Conservation (phyloP, 2,329 filamentous ascomycete genomes). For the Capronia americana region DNA sequence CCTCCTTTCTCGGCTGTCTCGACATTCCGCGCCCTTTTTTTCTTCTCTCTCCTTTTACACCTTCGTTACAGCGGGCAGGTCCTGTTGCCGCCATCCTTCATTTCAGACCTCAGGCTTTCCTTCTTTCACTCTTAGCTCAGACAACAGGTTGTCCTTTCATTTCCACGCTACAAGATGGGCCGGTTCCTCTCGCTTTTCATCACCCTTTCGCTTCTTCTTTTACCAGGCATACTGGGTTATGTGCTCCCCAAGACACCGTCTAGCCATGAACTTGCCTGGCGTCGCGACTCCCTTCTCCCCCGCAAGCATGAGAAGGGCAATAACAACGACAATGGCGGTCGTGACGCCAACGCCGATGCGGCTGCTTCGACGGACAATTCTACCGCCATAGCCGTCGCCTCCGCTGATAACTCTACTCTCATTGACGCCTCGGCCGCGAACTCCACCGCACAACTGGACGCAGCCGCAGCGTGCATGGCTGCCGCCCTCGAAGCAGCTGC, state of each 20-base stretch:
- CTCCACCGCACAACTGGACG: neutral
- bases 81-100: conserved; percentile 25
- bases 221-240: conserved; percentile 28
- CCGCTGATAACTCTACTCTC: neutral
- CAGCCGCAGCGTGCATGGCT: conserved; percentile 13
- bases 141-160: conserved; percentile 31
- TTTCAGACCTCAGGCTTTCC: conserved; percentile 19
- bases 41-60: conserved; percentile 15
- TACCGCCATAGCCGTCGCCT: conserved; percentile 5
- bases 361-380: neutral
- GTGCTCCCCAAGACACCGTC: conserved; percentile 8
- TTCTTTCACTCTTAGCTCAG: conserved; percentile 16
- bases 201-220: conserved; percentile 18
- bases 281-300: conserved; percentile 9
- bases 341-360: neutral
- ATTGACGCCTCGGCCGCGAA: conserved; percentile 3
- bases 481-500: conserved; percentile 18
- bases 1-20: neutral
- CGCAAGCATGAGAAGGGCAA: conserved; percentile 6
- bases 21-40: conserved; percentile 1
- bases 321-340: neutral
- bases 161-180: conserved; percentile 25
- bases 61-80: conserved; percentile 26
- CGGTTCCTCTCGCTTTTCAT: conserved; percentile 26
- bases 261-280: neutral